Base-by-base conservation (phyloP, 805 yeast genomes). In the Starmerella vitae region DNA sequence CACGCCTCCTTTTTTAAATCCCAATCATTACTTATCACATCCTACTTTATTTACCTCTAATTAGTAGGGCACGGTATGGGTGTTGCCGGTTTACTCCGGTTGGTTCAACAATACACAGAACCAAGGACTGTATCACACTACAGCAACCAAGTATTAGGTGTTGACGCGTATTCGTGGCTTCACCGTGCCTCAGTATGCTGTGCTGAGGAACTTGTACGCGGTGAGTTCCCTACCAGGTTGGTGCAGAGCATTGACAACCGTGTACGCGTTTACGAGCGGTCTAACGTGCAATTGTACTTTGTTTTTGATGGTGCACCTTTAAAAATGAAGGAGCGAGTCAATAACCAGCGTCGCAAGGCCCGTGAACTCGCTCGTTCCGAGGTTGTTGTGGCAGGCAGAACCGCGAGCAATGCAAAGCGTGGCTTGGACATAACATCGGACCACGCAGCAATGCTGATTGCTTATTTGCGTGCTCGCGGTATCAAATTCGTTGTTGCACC, bases 151-250 rank as follows among this genome's bases (percentile, higher is more conserved):
- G 74, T 80, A 0, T 61, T 86, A 31, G 99, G 94, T 0, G 77
- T 91, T n/a, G 99, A 91, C 55, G 86, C 94, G 0, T 91, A 84
- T 54, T 85, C 95, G 1, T 91, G 99, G 99, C 70, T 91, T 4
- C 99, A 91, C 59, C 72, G 82, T 46, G 86, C 91, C 4, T 76
- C 82, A 3, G 70, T 77, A 36, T 64, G 83, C 14, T 86, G 97
- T 59, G 80, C 96, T 0, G 73, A 70, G 59, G 94, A 91, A 36
- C 62, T 91, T 34, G 83, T 84, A 7, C 63, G 71, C 37, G 81
- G 72, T 9, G 58, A 61, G 36, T 83, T 85, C 1, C 83, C 97
- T 0, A 64, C 52, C 24, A 45, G 45, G 68, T 72, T 52, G 26
- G 49, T 88, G 28, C 74, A 71, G 24, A 84, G 76, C 50, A 75